Evolutionary conservation across 805 yeast genomes (phyloP), one percentile per base, ranked within the genome.

Genomic region (Kazachstania viticola): DNA sequence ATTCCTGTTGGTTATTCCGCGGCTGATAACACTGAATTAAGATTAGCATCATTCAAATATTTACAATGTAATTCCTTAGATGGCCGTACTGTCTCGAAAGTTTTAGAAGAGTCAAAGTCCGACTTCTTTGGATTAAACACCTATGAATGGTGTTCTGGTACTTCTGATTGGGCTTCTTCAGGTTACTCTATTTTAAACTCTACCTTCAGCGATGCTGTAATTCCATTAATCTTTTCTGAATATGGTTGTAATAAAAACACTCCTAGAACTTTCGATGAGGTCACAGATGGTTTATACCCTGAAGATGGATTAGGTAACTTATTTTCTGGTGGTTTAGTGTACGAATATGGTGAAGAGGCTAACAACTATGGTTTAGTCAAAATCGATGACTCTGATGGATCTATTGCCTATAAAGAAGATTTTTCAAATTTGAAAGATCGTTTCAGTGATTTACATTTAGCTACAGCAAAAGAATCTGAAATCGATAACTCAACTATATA

Each of bases 1-100:
- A 78, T 87, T 37, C 95, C 95, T 4, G 94, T 85, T n/a, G 96
- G 96, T 21, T 87, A 87, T 58, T 79, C 95, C 7, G 95, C 96
- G 29, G 95, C 95, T 13, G 94, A 82, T 47, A 85, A 75, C 39
- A 64, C 61, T 33, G 69, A 67, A 27, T 69, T 81, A 49, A 72
- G 94, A 47, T 59, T 71, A 30, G 79, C 82, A 21, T 74, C 88
- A 32, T 81, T 79, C 57, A 73, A 75, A 42, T 88, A 79, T 58
- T 67, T 88, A 51, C 79, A 80, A 57, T 87, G 97, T 64, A 83
- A 82, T 30, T 46, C 50, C 2, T 61, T 67, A 32, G 71, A 71
- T 40, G 75, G 69, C 23, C 56, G 52, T 4, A 48, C 56, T 1
- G 60, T 64, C 3, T 54, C 55, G 25, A 44, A 60, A 4, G 71